phyloP scores from a whole-genome alignment of 2,329 filamentous ascomycete species.

The Hyphodiscus sp. region DNA sequence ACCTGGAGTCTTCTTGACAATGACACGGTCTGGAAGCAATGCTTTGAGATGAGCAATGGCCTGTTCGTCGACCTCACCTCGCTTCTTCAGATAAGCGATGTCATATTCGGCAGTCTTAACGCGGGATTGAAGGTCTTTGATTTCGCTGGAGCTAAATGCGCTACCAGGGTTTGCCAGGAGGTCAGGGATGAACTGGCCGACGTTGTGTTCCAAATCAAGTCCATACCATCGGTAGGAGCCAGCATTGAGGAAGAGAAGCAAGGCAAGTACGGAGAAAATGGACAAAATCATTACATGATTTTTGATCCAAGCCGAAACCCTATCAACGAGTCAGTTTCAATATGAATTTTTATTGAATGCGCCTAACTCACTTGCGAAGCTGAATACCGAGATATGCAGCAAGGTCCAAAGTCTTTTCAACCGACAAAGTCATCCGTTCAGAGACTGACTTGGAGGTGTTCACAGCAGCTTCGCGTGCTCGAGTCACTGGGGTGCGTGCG shows the following conservation, averaged over 20 bases:
- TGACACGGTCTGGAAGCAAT: slow-evolving; percentile 50
- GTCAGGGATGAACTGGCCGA: slow-evolving; percentile 22
- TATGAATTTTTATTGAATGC: not conserved
- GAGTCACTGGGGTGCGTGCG: not conserved
- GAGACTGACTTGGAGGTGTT: not conserved
- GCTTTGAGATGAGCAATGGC: slow-evolving; percentile 34
- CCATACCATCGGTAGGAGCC: slow-evolving; percentile 4
- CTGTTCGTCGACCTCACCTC: slow-evolving; percentile 27
- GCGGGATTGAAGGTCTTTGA: slow-evolving; percentile 18
- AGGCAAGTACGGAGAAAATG: not conserved
- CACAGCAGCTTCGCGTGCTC: not conserved
- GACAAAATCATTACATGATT: not conserved
- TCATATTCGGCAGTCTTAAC: slow-evolving; percentile 20
- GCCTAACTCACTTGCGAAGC: not conserved
- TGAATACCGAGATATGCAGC: slow-evolving; percentile 2
- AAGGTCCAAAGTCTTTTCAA: slow-evolving; percentile 2
- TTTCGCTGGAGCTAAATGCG: slow-evolving; percentile 12
- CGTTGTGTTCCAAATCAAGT: slow-evolving; percentile 9
- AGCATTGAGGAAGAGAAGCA: not conserved
- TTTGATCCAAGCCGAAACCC: not conserved
- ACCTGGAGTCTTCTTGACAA: slow-evolving; percentile 44
- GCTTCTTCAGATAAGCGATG: slow-evolving; percentile 13
- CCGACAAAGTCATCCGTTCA: not conserved
- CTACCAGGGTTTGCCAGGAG: slow-evolving; percentile 13
- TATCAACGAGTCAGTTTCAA: not conserved